Evolutionary conservation across 495 filamentous ascomycete genomes (phyloP).

Genomic region (Haplographium delicatum): DNA sequence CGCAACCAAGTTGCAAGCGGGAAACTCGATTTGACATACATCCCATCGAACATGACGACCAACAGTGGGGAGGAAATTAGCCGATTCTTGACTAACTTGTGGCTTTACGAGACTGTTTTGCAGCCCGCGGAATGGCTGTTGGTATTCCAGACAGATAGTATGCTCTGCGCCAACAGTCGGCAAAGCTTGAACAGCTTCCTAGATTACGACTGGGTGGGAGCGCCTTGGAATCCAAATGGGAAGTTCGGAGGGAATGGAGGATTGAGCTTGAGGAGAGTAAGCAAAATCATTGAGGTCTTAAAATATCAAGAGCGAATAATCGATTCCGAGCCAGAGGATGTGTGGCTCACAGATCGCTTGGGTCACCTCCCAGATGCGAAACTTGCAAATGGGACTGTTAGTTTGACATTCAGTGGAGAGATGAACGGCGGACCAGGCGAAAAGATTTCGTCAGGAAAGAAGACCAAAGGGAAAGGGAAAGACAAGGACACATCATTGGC

Average conservation of each 20-base stretch:
- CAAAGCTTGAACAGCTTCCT: slow-evolving; percentile 42
- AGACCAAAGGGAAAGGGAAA: slow-evolving; percentile 8
- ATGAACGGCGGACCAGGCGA: slow-evolving; percentile 27
- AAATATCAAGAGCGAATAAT: slow-evolving; percentile 34
- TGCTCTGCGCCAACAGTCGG: slow-evolving; percentile 43
- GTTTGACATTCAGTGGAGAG: slow-evolving; percentile 41
- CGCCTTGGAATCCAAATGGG: slow-evolving; percentile 40
- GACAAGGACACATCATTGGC: slow-evolving; percentile 22
- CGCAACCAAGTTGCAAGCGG: slow-evolving; percentile 32
- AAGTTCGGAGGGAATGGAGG: slow-evolving; percentile 46
- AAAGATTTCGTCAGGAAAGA: slow-evolving; percentile 22
- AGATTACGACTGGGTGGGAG: slow-evolving; percentile 48
- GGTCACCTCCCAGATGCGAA: slow-evolving; percentile 35
- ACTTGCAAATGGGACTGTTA: slow-evolving; percentile 40
- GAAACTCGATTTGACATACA: slow-evolving; percentile 42
- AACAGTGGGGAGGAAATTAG: slow-evolving; percentile 39
- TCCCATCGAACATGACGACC: slow-evolving; percentile 40
- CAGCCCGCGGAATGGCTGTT: slow-evolving; percentile 41
- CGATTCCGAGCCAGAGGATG: slow-evolving; percentile 39
- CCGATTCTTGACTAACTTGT: slow-evolving; percentile 39
- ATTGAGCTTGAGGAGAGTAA: slow-evolving; percentile 40
- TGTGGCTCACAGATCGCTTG: slow-evolving; percentile 44
- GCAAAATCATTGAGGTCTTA: slow-evolving; percentile 41
- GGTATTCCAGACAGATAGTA: slow-evolving; percentile 45
- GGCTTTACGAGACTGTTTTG: slow-evolving; percentile 39